Conservation (phyloP, 495 filamentous ascomycete species). For the Tuber indicum region DNA sequence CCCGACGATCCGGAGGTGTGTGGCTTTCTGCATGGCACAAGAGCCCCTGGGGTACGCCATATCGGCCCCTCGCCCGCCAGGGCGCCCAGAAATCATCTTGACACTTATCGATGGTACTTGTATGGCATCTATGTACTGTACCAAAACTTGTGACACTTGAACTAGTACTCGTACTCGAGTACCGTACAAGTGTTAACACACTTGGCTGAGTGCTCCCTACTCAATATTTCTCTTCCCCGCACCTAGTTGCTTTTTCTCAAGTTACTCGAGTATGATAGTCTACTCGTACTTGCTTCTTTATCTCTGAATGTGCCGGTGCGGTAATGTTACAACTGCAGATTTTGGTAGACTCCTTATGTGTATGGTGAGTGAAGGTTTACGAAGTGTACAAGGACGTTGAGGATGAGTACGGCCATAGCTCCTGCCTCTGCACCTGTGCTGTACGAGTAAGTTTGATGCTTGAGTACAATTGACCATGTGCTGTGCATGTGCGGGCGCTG, state of each 20-base stretch:
- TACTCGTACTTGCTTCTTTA: background rate
- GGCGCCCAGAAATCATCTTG: background rate
- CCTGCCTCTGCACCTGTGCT: background rate
- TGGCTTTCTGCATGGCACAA: slow-evolving; percentile 2
- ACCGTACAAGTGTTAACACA: background rate
- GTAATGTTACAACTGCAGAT: background rate
- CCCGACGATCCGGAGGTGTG: background rate
- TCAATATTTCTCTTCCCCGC: background rate
- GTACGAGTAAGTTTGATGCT: background rate
- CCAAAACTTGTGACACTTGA: background rate
- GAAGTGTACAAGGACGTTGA: background rate
- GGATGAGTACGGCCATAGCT: background rate
- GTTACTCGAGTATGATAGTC: background rate
- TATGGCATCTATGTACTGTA: background rate
- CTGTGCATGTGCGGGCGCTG: background rate
- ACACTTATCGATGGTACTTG: background rate
- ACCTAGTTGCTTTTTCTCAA: background rate
- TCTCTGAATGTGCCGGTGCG: background rate
- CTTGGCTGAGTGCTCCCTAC: background rate
- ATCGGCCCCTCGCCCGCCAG: background rate
- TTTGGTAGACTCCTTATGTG: background rate
- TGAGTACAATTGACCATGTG: background rate
- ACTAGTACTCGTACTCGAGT: background rate
- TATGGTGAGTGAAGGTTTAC: background rate
- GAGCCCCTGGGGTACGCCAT: background rate